These are phyloP conservation scores for Saksenaea vasiformis DNA, from an alignment of 371 early-diverging fungal species.

Conservation along the genomic window DNA sequence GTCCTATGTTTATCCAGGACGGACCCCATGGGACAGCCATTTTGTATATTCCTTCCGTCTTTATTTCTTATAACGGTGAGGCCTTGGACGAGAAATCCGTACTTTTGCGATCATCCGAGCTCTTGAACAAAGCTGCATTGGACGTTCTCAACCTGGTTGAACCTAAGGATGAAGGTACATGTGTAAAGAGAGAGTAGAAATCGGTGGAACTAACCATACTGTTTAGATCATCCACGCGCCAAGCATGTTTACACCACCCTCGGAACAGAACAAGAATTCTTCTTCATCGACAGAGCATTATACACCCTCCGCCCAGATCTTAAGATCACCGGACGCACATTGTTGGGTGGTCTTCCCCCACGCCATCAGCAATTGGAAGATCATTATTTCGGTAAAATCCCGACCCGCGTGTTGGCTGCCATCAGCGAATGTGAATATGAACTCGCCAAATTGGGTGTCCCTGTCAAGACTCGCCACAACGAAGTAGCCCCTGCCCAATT, in stretches of 20 bases:
- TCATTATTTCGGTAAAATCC: constrained; percentile 98
- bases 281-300: constrained; percentile 91
- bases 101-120: constrained; percentile 88
- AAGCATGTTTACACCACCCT: constrained; percentile 87
- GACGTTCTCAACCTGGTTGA: constrained; percentile 77
- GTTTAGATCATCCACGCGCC: constrained; percentile 46
- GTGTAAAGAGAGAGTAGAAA: background rate
- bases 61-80: constrained; percentile 98
- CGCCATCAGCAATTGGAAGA: constrained; percentile 98
- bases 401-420: constrained; percentile 88
- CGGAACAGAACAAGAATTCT: constrained; percentile 98
- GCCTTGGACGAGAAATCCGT: constrained; percentile 98
- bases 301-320: constrained; percentile 94
- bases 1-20: constrained; percentile 94
- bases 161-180: constrained; percentile 56
- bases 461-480: constrained; percentile 98
- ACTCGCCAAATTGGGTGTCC: constrained; percentile 92
- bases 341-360: constrained; percentile 92
- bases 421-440: constrained; percentile 94
- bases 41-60: constrained; percentile 96
- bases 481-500: constrained; percentile 99
- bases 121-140: constrained; percentile 77
- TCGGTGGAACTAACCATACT: background rate
- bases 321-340: constrained; percentile 93
- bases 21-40: constrained; percentile 91